Evolutionary conservation across 2,329 filamentous ascomycete genomes (phyloP).

Genomic region (Trichoderma sp.): DNA sequence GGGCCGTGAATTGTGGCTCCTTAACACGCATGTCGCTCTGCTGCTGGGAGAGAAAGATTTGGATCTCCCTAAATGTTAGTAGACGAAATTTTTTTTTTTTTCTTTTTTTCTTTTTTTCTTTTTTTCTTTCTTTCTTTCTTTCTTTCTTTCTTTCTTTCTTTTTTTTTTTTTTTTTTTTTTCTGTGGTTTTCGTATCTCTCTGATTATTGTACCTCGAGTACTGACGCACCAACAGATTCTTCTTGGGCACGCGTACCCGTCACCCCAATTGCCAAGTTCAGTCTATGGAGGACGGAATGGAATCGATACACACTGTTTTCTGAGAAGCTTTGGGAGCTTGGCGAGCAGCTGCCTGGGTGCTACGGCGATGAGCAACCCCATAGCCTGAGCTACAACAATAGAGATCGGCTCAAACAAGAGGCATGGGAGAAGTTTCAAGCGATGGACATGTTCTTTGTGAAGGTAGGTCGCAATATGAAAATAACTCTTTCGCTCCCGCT

Average conservation of each 20-base stretch:
- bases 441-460: constrained; percentile 68
- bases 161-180: no score
- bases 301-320: constrained; percentile 58
- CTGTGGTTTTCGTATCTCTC: no score
- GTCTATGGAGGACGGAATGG: constrained; percentile 61
- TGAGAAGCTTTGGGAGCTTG: constrained; percentile 53
- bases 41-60: constrained; percentile 67
- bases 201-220: background rate
- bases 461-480: constrained; percentile 46
- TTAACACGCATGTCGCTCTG: constrained; percentile 65
- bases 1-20: constrained; percentile 66
- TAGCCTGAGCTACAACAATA: constrained; percentile 45
- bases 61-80: constrained; percentile 60
- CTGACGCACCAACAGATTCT: constrained; percentile 47
- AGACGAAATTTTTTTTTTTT: background rate
- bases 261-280: constrained; percentile 55
- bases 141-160: no score
- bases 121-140: no score
- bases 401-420: constrained; percentile 50
- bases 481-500: background rate
- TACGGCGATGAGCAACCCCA: constrained; percentile 51
- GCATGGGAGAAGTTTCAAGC: constrained; percentile 57
- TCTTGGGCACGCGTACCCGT: constrained; percentile 60
- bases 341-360: constrained; percentile 54
- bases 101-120: no score